Evolutionary conservation across 2,329 filamentous ascomycete species (phyloP).

Genomic region (Cercospora sesami): DNA sequence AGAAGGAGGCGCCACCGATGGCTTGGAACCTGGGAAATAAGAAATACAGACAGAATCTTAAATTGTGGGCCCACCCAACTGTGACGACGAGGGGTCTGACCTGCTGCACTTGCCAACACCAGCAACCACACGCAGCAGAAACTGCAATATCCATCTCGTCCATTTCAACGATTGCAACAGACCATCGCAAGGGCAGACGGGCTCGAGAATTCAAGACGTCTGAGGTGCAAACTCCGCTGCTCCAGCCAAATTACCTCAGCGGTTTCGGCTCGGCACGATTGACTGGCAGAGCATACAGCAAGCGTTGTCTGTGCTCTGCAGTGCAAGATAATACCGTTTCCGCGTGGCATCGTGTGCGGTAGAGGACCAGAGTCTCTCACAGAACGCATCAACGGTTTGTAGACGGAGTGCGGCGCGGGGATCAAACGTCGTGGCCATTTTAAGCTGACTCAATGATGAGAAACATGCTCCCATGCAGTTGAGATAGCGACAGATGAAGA

Average conservation of each 20-base stretch:
- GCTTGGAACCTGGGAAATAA: background rate
- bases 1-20: background rate
- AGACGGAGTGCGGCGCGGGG: background rate
- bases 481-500: background rate
- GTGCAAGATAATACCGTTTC: background rate
- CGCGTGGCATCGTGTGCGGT: background rate
- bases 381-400: background rate
- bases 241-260: background rate
- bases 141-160: background rate
- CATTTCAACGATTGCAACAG: background rate
- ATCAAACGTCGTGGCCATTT: background rate
- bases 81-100: background rate
- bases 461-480: background rate
- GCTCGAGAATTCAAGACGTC: background rate
- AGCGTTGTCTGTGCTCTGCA: slow-evolving; percentile 3
- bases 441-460: background rate
- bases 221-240: background rate
- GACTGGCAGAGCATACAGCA: background rate
- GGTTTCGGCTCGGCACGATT: background rate
- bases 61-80: background rate
- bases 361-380: background rate
- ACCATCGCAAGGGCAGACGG: background rate
- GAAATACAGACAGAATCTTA: background rate
- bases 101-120: background rate
- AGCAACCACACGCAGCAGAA: background rate